phyloP scores from a whole-genome alignment of 2,329 filamentous ascomycete species.

The Zasmidium cellare region DNA sequence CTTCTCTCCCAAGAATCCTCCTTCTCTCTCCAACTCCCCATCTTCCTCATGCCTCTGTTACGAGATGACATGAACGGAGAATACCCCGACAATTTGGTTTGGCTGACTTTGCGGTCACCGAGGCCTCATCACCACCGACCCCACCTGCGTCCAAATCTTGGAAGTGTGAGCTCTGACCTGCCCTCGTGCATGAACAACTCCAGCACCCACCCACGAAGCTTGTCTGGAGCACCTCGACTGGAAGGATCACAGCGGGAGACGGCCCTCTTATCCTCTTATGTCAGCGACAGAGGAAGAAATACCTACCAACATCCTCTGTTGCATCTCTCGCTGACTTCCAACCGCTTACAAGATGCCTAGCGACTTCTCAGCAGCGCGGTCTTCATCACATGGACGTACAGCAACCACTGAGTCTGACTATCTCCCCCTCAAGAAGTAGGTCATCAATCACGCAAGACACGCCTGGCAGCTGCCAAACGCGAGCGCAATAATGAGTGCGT shows the following conservation, averaged over 20 bases:
- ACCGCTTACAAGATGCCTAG: background rate
- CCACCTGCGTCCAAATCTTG: background rate
- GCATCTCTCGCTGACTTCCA: background rate
- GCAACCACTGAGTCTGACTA: too few relatives aligned
- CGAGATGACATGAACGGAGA: background rate
- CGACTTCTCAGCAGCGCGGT: too few relatives aligned
- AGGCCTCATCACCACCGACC: background rate
- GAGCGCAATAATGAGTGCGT: background rate
- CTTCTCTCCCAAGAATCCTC: background rate
- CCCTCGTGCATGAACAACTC: background rate
- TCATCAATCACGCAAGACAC: background rate
- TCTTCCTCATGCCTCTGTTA: background rate
- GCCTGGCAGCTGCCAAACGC: background rate
- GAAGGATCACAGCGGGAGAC: background rate
- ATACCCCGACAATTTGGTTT: background rate
- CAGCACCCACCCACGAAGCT: background rate
- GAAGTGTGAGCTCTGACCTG: background rate
- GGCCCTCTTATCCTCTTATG: background rate
- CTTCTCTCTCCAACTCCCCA: background rate
- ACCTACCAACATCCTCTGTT: background rate
- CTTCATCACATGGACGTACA: too few relatives aligned
- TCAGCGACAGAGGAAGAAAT: background rate
- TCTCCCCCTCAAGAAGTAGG: background rate
- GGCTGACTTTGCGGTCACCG: background rate
- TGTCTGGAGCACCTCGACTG: background rate